phyloP scores from a whole-genome alignment of 106 monocot genomes.

The Acanthochlamys bracteata region DNA sequence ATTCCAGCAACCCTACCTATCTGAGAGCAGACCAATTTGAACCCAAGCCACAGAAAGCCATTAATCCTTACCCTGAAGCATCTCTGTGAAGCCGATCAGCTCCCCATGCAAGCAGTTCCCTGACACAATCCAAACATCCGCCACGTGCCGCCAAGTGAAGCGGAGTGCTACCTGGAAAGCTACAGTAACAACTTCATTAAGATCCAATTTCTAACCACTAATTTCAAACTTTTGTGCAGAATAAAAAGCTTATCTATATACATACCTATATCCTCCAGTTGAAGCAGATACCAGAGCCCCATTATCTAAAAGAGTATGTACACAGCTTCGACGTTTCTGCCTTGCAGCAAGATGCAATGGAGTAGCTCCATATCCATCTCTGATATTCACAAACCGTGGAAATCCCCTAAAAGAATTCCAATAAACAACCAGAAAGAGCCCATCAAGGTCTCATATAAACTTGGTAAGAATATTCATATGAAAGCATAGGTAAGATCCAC shows the following conservation, averaged over 20 bases:
- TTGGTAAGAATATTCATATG: background rate
- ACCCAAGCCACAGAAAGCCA: background rate
- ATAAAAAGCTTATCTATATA: background rate
- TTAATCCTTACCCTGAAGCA: constrained; percentile 56
- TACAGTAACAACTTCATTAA: constrained; percentile 12
- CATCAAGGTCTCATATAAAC: background rate
- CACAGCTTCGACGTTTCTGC: constrained; percentile 20
- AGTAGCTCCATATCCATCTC: constrained; percentile 37
- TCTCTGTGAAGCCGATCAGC: constrained; percentile 87
- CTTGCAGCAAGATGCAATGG: constrained; percentile 37
- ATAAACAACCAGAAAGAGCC: background rate
- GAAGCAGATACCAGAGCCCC: constrained; percentile 38
- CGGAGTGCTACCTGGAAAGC: constrained; percentile 80
- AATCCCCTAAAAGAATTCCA: constrained; percentile 25
- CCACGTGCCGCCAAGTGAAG: constrained; percentile 88
- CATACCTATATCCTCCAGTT: constrained; percentile 26
- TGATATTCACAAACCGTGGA: constrained; percentile 37
- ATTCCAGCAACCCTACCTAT: no score
- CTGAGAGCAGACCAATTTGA: background rate
- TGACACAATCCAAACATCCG: constrained; percentile 78
- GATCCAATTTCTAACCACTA: background rate
- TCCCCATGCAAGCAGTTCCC: constrained; percentile 87
- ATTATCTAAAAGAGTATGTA: constrained; percentile 34
- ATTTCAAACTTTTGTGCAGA: background rate
- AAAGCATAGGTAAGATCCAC: background rate